Conservation (phyloP, 1,139 yeast species). For the Magnusiomyces magnusii region DNA sequence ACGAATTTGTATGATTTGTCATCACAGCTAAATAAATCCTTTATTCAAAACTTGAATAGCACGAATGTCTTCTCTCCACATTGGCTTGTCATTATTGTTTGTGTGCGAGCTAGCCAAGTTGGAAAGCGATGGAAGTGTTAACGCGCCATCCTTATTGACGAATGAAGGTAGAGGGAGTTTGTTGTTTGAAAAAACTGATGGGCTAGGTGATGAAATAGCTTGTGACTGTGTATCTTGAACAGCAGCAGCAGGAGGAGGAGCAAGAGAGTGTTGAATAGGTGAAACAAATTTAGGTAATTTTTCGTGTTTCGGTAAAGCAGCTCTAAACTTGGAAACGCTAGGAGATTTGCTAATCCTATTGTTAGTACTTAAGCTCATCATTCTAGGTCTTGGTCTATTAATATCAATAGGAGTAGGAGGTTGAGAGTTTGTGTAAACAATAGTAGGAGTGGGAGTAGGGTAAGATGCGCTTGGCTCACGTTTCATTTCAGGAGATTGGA, state of each 20-base stretch:
- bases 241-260: neutral
- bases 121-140: slow-evolving; percentile 1
- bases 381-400: neutral
- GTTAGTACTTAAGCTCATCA: neutral
- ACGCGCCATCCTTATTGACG: neutral
- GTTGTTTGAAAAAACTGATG: neutral
- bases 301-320: neutral
- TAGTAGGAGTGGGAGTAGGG: slow-evolving; percentile 11
- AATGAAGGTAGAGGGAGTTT: slow-evolving; percentile 1
- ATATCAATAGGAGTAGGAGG: slow-evolving; percentile 3
- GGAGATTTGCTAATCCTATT: neutral
- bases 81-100: slow-evolving; percentile 6
- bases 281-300: neutral
- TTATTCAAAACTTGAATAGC: slow-evolving; percentile 30
- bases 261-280: neutral
- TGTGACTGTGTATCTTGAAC: neutral
- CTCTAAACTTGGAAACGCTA: neutral
- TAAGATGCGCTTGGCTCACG: slow-evolving; percentile 5
- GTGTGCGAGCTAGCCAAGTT: neutral
- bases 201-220: neutral
- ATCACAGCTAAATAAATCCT: slow-evolving; percentile 18
- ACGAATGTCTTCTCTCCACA: slow-evolving; percentile 30
- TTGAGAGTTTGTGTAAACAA: slow-evolving; percentile 9
- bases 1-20: neutral
- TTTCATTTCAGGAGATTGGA: neutral